Evolutionary conservation across 208 protist genomes (phyloP).

Genomic region (Wallacemonas sp.): DNA sequence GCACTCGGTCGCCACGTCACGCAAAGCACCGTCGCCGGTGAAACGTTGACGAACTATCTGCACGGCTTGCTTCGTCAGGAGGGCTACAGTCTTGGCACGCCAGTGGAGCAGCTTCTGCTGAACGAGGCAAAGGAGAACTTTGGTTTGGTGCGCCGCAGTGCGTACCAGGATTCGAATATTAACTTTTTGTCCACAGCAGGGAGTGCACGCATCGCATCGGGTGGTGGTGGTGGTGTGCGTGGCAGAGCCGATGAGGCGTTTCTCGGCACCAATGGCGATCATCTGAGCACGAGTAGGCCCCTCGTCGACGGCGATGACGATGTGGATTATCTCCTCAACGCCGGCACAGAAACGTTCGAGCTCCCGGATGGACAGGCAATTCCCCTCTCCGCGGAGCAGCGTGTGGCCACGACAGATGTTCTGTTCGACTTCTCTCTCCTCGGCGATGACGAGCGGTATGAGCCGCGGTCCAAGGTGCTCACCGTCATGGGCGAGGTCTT

Average conservation of each 20-base stretch:
- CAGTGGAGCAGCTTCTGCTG: slow-evolving; percentile 83
- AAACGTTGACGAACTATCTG: slow-evolving; percentile 84
- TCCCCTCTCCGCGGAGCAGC: slow-evolving; percentile 56
- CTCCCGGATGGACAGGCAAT: slow-evolving; percentile 91
- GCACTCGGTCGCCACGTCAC: slow-evolving; percentile 86
- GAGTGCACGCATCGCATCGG: too few relatives aligned
- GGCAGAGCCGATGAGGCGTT: not conserved
- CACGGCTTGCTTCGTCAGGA: slow-evolving; percentile 55
- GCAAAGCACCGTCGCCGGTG: slow-evolving; percentile 72
- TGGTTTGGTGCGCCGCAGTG: slow-evolving; percentile 74
- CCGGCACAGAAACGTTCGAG: slow-evolving; percentile 47
- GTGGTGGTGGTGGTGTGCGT: too few relatives aligned
- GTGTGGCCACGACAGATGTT: slow-evolving; percentile 66
- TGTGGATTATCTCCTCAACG: not conserved
- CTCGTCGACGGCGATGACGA: not conserved
- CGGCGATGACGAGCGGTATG: slow-evolving; percentile 37
- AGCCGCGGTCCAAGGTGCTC: slow-evolving; percentile 72
- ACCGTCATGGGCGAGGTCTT: slow-evolving; percentile 86
- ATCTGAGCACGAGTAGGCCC: not conserved
- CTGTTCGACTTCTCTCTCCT: slow-evolving; percentile 90
- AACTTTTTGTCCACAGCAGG: slow-evolving; percentile 8
- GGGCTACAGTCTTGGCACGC: slow-evolving; percentile 90
- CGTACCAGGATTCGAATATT: not conserved
- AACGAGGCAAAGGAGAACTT: slow-evolving; percentile 92
- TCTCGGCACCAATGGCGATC: not conserved